Conservation (phyloP, 495 filamentous ascomycete genomes). For the Xylaria castorea region DNA sequence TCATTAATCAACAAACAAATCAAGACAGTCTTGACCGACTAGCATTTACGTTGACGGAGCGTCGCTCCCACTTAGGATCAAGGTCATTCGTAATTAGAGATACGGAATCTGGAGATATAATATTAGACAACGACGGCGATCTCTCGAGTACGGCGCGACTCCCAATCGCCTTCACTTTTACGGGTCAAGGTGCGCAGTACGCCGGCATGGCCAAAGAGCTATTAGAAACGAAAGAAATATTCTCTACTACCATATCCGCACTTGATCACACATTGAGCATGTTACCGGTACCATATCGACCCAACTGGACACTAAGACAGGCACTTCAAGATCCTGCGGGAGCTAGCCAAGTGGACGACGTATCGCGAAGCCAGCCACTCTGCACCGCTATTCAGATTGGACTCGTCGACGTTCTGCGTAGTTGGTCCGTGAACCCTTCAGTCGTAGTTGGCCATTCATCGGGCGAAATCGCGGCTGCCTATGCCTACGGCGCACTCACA, state of each 20-base stretch:
- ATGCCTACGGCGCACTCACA: constrained; percentile 49
- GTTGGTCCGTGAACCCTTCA: constrained; percentile 56
- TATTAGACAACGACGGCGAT: neutral
- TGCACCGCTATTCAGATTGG: constrained; percentile 61
- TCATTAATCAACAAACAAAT: neutral
- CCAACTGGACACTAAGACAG: neutral
- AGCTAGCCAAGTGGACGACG: neutral
- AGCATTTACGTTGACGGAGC: neutral
- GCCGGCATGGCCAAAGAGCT: constrained; percentile 60
- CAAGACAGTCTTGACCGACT: neutral
- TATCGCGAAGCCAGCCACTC: constrained; percentile 45
- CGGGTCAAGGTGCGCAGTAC: constrained; percentile 57
- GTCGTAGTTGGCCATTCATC: constrained; percentile 67
- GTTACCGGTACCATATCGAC: neutral
- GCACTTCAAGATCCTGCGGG: neutral
- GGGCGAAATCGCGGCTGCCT: constrained; percentile 67
- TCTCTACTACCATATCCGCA: neutral
- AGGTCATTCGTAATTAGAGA: neutral
- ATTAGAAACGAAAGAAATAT: constrained; percentile 19
- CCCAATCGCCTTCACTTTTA: constrained; percentile 32
- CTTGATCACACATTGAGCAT: neutral
- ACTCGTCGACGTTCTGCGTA: constrained; percentile 55
- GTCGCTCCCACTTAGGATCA: neutral
- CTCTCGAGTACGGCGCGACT: neutral
- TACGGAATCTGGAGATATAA: neutral